Evolutionary conservation across 352 stramenopile species (phyloP).

Genomic region (Globisporangium nodosum): DNA sequence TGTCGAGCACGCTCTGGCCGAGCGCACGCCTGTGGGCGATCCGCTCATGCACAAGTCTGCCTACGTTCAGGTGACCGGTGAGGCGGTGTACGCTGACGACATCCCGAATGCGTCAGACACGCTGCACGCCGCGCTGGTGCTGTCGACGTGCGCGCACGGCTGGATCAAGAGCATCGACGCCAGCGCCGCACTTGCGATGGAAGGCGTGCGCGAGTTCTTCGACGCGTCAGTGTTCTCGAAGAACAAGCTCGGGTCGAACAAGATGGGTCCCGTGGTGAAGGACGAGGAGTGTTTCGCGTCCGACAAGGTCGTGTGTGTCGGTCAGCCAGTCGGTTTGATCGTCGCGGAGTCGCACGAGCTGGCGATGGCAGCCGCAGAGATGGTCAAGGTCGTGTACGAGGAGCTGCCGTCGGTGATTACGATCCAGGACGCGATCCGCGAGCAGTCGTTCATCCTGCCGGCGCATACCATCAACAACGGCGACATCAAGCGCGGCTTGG

Average conservation of each 20-base stretch:
- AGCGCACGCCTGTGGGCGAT: slow-evolving; percentile 81
- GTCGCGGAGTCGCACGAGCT: slow-evolving; percentile 79
- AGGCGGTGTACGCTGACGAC: slow-evolving; percentile 95
- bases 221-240: slow-evolving; percentile 70
- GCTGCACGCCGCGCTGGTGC: slow-evolving; percentile 90
- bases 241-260: slow-evolving; percentile 61
- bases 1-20: slow-evolving; percentile 27
- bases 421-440: slow-evolving; percentile 94
- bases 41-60: slow-evolving; percentile 90
- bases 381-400: slow-evolving; percentile 88
- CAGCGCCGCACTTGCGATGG: slow-evolving; percentile 69
- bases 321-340: slow-evolving; percentile 78
- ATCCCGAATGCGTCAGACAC: slow-evolving; percentile 83
- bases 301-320: slow-evolving; percentile 61
- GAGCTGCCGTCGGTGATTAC: slow-evolving; percentile 87
- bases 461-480: slow-evolving; percentile 83
- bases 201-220: slow-evolving; percentile 88
- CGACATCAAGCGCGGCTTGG: slow-evolving; percentile 69
- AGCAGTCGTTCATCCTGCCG: slow-evolving; percentile 86
- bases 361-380: slow-evolving; percentile 67
- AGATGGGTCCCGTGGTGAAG: slow-evolving; percentile 73
- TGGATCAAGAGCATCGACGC: slow-evolving; percentile 87
- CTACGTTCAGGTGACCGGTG: slow-evolving; percentile 92
- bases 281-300: slow-evolving; percentile 88
- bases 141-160: slow-evolving; percentile 77